Conservation (phyloP, 179 eudicot genomes). For the Nepenthes alata region DNA sequence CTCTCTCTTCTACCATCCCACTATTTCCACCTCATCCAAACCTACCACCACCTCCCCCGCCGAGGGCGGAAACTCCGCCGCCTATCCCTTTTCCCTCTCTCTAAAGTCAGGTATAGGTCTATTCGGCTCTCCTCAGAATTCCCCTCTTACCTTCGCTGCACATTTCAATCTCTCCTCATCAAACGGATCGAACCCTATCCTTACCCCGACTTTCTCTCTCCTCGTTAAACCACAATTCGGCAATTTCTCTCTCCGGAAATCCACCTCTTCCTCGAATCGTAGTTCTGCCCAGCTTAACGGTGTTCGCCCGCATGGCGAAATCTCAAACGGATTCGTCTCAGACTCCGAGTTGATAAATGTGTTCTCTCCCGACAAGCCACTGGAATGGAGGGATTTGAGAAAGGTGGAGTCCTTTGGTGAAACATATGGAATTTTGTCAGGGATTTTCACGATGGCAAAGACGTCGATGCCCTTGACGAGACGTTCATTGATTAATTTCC, state of each 20-base stretch:
- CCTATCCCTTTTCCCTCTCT: conserved; percentile 38
- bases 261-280: conserved; percentile 15
- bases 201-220: conserved; percentile 52
- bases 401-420: conserved; percentile 14
- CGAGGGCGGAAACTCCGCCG: conserved; percentile 11
- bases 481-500: conserved; percentile 38
- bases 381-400: conserved; percentile 29
- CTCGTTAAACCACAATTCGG: conserved; percentile 68
- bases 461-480: conserved; percentile 55
- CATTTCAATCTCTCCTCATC: conserved; percentile 34
- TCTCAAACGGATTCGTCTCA: conserved; percentile 15
- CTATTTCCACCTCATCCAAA: conserved; percentile 31
- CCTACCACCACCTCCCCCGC: conserved; percentile 13
- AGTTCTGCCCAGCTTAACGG: conserved; percentile 7
- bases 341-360: conserved; percentile 18
- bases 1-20: conserved; percentile 60
- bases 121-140: conserved; percentile 62
- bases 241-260: conserved; percentile 63
- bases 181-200: conserved; percentile 17
- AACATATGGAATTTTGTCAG: conserved; percentile 35
- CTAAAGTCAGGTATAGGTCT: conserved; percentile 64
- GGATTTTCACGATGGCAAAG: conserved; percentile 49
- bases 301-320: conserved; percentile 12
- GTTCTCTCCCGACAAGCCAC: conserved; percentile 31
- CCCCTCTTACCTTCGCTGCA: conserved; percentile 66